Evolutionary conservation across 805 yeast species (phyloP).

Genomic region (Yamadazyma sp.): DNA sequence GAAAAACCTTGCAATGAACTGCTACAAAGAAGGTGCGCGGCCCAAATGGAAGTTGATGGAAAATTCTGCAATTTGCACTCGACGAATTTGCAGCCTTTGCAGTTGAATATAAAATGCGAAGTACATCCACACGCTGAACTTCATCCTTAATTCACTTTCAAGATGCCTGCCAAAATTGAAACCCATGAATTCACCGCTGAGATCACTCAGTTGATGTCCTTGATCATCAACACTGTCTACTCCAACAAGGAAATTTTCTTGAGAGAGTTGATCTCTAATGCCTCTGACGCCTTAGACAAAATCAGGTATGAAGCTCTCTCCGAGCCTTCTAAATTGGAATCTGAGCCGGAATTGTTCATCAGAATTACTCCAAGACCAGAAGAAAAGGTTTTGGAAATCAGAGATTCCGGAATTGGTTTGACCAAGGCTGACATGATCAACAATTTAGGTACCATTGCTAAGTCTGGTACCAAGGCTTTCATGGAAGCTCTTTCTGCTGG

Average conservation of each 20-base stretch:
- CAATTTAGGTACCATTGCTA: constrained; percentile 99
- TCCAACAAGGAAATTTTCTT: constrained; percentile 98
- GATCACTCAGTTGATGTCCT: constrained; percentile 99
- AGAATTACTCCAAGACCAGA: constrained; percentile 98
- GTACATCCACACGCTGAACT: constrained; percentile 3
- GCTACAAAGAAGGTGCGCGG: constrained; percentile 7
- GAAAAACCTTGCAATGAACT: not conserved
- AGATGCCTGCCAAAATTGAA: constrained; percentile 62
- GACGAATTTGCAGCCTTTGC: constrained; percentile 13
- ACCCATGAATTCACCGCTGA: constrained; percentile 99
- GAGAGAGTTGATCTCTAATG: constrained; percentile 98
- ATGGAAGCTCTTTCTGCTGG: constrained; percentile 99
- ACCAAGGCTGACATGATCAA: constrained; percentile 98
- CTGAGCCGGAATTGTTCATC: constrained; percentile 95
- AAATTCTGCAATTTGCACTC: constrained; percentile 15
- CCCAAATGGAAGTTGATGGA: constrained; percentile 18
- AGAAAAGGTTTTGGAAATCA: constrained; percentile 88
- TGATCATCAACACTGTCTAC: constrained; percentile 99
- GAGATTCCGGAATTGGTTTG: constrained; percentile 99
- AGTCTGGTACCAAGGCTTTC: constrained; percentile 99
- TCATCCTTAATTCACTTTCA: constrained; percentile 11
- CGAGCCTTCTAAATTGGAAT: constrained; percentile 87
- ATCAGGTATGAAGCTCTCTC: constrained; percentile 95
- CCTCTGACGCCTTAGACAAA: constrained; percentile 98
- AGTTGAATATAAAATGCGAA: constrained; percentile 6